A percentile compares a stretch with the other conserved stretches of the same genome.
phyloP scores from a whole-genome alignment of 305 asterid genomes.

The Ilex paraguariensis region DNA sequence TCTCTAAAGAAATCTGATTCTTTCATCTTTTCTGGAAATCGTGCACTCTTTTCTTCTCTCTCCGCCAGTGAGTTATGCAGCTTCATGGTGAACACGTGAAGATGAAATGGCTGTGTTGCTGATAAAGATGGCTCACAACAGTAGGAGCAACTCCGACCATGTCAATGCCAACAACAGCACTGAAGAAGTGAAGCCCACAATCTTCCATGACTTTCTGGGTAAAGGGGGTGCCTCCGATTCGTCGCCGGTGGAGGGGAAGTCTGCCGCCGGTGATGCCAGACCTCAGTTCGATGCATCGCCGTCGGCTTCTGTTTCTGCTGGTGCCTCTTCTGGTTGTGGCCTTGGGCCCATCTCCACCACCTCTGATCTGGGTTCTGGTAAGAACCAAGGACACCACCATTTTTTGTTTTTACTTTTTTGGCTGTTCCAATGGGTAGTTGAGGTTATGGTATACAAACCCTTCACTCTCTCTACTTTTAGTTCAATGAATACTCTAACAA shows the following conservation, averaged over 20 bases:
- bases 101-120: too few relatives aligned
- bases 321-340: constrained; percentile 35
- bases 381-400: constrained; percentile 5
- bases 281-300: constrained; percentile 57
- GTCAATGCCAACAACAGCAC: constrained; percentile 14
- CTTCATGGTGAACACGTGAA: too few relatives aligned
- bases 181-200: constrained; percentile 46
- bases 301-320: constrained; percentile 40
- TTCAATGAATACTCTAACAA: too few relatives aligned
- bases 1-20: constrained; percentile 14
- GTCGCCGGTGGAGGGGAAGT: constrained; percentile 23
- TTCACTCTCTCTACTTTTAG: too few relatives aligned
- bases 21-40: constrained; percentile 34
- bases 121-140: constrained; percentile 58
- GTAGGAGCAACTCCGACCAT: constrained; percentile 23
- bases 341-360: constrained; percentile 40
- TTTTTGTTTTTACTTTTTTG: too few relatives aligned
- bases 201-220: constrained; percentile 85
- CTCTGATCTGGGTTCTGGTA: constrained; percentile 86
- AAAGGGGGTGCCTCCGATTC: constrained; percentile 37
- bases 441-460: too few relatives aligned
- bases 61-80: background rate
- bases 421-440: too few relatives aligned
- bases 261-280: constrained; percentile 32
- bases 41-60: constrained; percentile 20